Conservation (phyloP, 192 early-diverging fungal genomes). For the Phycomyces nitens region DNA sequence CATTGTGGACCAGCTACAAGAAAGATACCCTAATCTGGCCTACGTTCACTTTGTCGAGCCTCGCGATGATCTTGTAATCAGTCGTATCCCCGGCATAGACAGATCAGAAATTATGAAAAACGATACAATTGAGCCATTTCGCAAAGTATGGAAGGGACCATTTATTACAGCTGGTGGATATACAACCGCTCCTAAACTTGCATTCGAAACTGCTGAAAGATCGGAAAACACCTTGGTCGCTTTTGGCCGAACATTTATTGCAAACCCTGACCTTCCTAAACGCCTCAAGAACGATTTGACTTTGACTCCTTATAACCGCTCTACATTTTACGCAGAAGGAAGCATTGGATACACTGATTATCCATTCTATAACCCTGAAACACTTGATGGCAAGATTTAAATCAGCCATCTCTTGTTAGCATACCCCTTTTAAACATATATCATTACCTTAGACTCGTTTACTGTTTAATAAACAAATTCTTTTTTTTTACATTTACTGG, state of each 20-base stretch:
- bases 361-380: slow-evolving; percentile 11
- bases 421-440: no score
- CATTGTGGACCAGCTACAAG: slow-evolving; percentile 17
- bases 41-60: slow-evolving; percentile 34
- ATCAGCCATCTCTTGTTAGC: no score
- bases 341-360: slow-evolving; percentile 31
- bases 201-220: neutral
- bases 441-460: no score
- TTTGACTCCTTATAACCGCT: slow-evolving; percentile 23
- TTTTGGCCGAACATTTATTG: slow-evolving; percentile 32
- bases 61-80: slow-evolving; percentile 45
- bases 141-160: slow-evolving; percentile 17
- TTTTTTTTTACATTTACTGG: no score
- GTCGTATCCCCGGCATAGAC: neutral
- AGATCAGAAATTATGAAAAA: no score
- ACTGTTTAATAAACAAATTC: no score
- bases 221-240: slow-evolving; percentile 20
- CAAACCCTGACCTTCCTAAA: slow-evolving; percentile 33
- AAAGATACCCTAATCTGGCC: slow-evolving; percentile 26
- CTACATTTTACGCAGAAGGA: slow-evolving; percentile 18
- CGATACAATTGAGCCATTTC: slow-evolving; percentile 9
- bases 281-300: slow-evolving; percentile 18
- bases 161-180: slow-evolving; percentile 23
- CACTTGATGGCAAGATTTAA: neutral
- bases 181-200: neutral